Conservation (phyloP, 352 stramenopile genomes). For the Aphanomyces stellatus region DNA sequence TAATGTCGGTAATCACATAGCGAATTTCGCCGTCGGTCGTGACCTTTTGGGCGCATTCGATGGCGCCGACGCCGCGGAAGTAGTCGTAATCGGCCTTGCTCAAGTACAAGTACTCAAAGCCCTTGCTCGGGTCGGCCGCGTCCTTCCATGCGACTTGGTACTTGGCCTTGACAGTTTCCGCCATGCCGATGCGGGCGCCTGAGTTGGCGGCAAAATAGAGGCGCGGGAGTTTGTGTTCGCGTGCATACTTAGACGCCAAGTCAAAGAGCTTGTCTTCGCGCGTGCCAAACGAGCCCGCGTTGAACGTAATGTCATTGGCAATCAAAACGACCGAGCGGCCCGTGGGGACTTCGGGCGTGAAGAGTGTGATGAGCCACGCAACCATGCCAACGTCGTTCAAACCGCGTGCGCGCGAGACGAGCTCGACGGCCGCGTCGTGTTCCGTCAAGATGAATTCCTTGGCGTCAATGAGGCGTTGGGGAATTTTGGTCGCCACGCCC, state of each 20-base stretch:
- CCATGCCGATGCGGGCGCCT: slow-evolving; percentile 97
- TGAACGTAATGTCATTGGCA: slow-evolving; percentile 99
- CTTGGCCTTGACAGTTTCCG: slow-evolving; percentile 96
- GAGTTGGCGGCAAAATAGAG: slow-evolving; percentile 99
- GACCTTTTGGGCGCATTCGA: slow-evolving; percentile 73
- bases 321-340: slow-evolving; percentile 98
- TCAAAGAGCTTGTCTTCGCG: slow-evolving; percentile 99
- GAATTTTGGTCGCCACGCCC: slow-evolving; percentile 56
- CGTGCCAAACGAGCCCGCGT: slow-evolving; percentile 98
- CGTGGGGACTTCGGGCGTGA: slow-evolving; percentile 96
- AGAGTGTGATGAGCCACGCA: slow-evolving; percentile 96
- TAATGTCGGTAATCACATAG: slow-evolving; percentile 96
- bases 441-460: slow-evolving; percentile 89
- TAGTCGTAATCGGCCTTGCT: slow-evolving; percentile 91
- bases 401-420: slow-evolving; percentile 83
- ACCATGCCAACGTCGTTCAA: slow-evolving; percentile 99
- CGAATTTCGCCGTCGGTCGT: slow-evolving; percentile 65
- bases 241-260: slow-evolving; percentile 92
- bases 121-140: slow-evolving; percentile 92
- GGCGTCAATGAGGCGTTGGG: slow-evolving; percentile 91
- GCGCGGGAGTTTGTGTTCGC: slow-evolving; percentile 89
- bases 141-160: slow-evolving; percentile 99
- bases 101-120: slow-evolving; percentile 99
- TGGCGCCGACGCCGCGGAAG: slow-evolving; percentile 84
- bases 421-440: slow-evolving; percentile 18